Base-by-base conservation (phyloP, 441 rosid species). In the Bocquillonia castaneifolia region DNA sequence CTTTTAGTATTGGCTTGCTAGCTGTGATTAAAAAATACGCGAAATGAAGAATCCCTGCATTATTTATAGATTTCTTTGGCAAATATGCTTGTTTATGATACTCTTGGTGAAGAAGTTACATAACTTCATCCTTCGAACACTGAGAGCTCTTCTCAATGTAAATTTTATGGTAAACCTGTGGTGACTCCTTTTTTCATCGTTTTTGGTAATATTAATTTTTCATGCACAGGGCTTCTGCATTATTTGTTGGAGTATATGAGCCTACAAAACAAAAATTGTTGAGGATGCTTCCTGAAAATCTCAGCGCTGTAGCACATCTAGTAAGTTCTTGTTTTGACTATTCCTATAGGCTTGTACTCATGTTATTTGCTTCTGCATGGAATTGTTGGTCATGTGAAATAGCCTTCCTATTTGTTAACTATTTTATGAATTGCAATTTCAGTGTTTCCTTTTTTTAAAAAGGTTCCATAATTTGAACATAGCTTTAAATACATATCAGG, bases 241-340 rank as follows among this genome's bases (percentile, higher is more conserved):
- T 94, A 73, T 94, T 94, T 84, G 80, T 94, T 29, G 99, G 99
- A 72, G 95, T 90, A 61, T 94, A 92, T 68, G 99, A 94, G 78
- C 98, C 99, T 57, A 73, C 93, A 70, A 92, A 94, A 80, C 97
- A 88, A 86, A 88, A 94, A 80, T 69, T 94, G 69, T 78, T 90
- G 69, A 83, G 78, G 80, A 79, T 71, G 23, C 72, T 94, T 57
- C 97, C 99, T 54, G 98, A 92, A 77, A 84, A 87, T 83, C 80
- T 90, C 70, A 88, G 94, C 32, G 97, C 98, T 60, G 74, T 83
- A 64, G 98, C 98, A 76, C 98, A 91, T 86, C 70, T 94, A 80
- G 97, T 94, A 76, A 86, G 92, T 73, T 13, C 50, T 66, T 45
- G 32, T 39, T 2, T 56, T 59, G 34, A 31, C 25, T 53, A 54